phyloP scores from a whole-genome alignment of 2,329 filamentous ascomycete species.

The Penicillium sp. region DNA sequence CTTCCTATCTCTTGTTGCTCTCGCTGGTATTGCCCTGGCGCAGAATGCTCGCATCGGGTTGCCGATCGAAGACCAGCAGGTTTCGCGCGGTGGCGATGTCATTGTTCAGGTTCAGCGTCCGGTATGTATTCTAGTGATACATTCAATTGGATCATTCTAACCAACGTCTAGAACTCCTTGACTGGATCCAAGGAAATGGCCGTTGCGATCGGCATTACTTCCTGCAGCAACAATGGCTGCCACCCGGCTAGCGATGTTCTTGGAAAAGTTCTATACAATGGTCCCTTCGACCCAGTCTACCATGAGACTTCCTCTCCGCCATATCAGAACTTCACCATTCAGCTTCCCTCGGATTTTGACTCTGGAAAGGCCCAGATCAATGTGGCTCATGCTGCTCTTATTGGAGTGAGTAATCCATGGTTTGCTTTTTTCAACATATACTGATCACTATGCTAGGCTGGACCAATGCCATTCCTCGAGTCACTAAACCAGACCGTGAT shows the following conservation, averaged over 20 bases:
- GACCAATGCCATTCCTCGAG: constrained; percentile 20
- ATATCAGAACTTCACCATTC: constrained; percentile 31
- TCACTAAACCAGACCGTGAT: constrained; percentile 23
- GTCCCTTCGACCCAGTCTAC: constrained; percentile 24
- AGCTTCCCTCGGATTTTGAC: constrained; percentile 15
- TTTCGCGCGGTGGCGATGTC: constrained; percentile 20
- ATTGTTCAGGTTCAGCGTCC: constrained; percentile 28
- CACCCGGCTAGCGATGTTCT: constrained; percentile 16
- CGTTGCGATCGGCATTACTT: constrained; percentile 28
- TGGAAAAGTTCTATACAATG: constrained; percentile 27
- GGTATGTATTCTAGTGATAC: constrained; percentile 13
- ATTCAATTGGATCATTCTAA: not conserved
- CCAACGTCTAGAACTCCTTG: constrained; percentile 20
- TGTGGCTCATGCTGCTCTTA: constrained; percentile 26
- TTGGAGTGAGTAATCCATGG: constrained; percentile 25
- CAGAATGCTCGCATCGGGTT: constrained; percentile 26
- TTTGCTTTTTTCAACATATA: not conserved
- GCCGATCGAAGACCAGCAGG: constrained; percentile 14
- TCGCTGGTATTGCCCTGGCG: constrained; percentile 23
- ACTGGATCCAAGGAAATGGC: constrained; percentile 25
- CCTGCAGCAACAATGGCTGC: constrained; percentile 20
- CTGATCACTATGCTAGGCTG: constrained; percentile 18
- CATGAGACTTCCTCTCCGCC: constrained; percentile 21
- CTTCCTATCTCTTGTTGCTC: constrained; percentile 14
- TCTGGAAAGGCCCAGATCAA: constrained; percentile 21